Base-by-base conservation (phyloP, 257 asterid species). In the Solanum ossicruentum region DNA sequence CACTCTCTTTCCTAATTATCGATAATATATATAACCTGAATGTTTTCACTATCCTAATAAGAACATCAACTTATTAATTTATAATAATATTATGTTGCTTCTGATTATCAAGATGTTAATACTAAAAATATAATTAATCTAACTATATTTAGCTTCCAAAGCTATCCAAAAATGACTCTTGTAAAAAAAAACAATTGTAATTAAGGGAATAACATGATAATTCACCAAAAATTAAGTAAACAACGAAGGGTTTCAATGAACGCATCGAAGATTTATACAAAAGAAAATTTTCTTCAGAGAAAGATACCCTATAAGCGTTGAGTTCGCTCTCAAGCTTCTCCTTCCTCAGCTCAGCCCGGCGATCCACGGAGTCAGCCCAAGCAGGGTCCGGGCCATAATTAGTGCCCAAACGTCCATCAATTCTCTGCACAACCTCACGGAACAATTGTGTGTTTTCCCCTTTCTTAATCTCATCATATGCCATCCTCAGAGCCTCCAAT, bases 301-400 rank as follows among this genome's bases (percentile, higher is more conserved):
- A 45, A 45, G 36, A 28, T 92, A 94, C 98, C 93, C 96, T 87
- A 85, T 93, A 94, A 78, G 97, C 98, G 88, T 90, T 96, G 72
- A 96, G 98, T 87, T 96, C 99, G 21, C 90, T 92, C 85, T 96
- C 99, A 56, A 97, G 98, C 92, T 92, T 95, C 87, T 95, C 98
- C 93, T 90, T 95, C 89, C 92, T 91, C 71, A 85, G 69, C 54
- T 91, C 95, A 0, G 99, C 98, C 58, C 99, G 92, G 39, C 98
- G 92, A 85, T 95, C 98, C 47, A 95, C 97, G 0, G 93, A 88
- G 83, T 95, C 96, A 0, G 93, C 87, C 99, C 99, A 97, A 43
- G 91, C 89, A 56, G 83, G 32, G 86, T 95, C 98, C 84, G 86
- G 77, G 6, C 91, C 94, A 41, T 95, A 97, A 66, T 82, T 84